These are phyloP conservation scores for Aspergillus oerlinghausenensis DNA, from an alignment of 2,329 filamentous ascomycete genomes.

Conservation along the genomic window DNA sequence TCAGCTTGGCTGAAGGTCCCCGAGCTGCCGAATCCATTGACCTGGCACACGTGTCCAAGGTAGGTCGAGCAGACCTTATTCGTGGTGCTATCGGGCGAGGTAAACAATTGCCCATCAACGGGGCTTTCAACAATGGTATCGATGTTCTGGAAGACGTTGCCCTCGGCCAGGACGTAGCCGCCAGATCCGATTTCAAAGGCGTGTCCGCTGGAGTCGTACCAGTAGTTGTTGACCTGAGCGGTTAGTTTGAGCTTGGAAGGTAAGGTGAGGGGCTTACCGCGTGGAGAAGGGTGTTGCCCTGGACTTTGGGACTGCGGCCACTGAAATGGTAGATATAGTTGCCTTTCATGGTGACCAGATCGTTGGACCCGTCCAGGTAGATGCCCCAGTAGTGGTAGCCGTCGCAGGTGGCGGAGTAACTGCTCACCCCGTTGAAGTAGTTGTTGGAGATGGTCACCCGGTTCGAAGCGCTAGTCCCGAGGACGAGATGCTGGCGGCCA, in stretches of 20 bases:
- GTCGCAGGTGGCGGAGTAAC: conserved; percentile 56
- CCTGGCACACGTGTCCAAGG: conserved; percentile 49
- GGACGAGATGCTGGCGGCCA: conserved; percentile 57
- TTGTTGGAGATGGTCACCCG: conserved; percentile 58
- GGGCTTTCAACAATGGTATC: conserved; percentile 37
- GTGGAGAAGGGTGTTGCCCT: conserved; percentile 54
- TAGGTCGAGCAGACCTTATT: conserved; percentile 41
- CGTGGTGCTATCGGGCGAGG: conserved; percentile 29
- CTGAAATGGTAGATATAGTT: conserved; percentile 59
- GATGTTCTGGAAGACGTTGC: conserved; percentile 56
- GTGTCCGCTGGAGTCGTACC: conserved; percentile 51
- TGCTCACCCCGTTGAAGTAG: conserved; percentile 52
- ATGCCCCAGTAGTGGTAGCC: conserved; percentile 58
- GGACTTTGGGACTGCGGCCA: conserved; percentile 56
- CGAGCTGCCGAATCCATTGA: conserved; percentile 46
- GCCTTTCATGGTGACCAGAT: conserved; percentile 55
- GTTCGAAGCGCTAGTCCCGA: conserved; percentile 50
- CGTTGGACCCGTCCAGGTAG: conserved; percentile 53
- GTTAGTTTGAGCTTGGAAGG: background rate
- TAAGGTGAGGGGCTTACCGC: conserved; percentile 28
- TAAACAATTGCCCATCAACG: conserved; percentile 39
- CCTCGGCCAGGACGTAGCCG: conserved; percentile 51
- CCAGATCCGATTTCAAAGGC: conserved; percentile 51
- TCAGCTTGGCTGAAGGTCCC: conserved; percentile 38
- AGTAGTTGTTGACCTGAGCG: conserved; percentile 53